Evolutionary conservation across 768 basidiomycete species (phyloP), one percentile per base, ranked within the genome.

Genomic region (Fistulinella prunicolor): DNA sequence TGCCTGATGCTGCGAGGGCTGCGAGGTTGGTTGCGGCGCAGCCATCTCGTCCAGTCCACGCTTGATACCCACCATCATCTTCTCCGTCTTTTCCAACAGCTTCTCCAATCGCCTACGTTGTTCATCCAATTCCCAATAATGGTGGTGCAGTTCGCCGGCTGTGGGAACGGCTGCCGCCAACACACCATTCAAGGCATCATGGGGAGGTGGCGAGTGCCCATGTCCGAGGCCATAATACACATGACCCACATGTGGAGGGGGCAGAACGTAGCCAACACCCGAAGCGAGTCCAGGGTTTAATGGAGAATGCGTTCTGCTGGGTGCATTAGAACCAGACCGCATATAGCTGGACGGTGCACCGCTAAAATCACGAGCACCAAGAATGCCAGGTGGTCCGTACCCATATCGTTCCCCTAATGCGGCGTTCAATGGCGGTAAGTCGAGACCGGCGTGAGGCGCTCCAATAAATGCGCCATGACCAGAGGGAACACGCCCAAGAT

Each of bases 41-140:
- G 56, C 76, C 79, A 88, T 82, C 62, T 91, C 88, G 46, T 90
- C 89, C 57, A 92, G 71, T 20, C 82, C 85, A 55, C 82, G 76
- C 72, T 82, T 82, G 62, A 92, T 71, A 20, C 82, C 81, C 30
- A 70, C 74, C 76, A 92, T 81, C 70, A 92, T 66, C 63, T 77
- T 68, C 45, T 90, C 85, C 57, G 89, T 92, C 68, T 75, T 79
- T 55, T 83, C 78, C 49, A 89, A 66, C 80, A 92, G 75, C 62
- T 87, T 87, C 66, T 89, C 79, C 70, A 86, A 71, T 62, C 76
- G 70, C 58, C 70, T 71, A 66, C 81, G 80, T 61, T 86, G 77
- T 57, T 83, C 80, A 4, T 70, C 67, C 45, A 93, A 73, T 58
- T 83, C 77, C 17, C 68, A 57, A 57, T 87, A 89, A 63, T 91